These are phyloP conservation scores for Antitrichia curtipendula DNA, from an alignment of 225 moss, liverwort and hornwort species.

Conservation along the genomic window DNA sequence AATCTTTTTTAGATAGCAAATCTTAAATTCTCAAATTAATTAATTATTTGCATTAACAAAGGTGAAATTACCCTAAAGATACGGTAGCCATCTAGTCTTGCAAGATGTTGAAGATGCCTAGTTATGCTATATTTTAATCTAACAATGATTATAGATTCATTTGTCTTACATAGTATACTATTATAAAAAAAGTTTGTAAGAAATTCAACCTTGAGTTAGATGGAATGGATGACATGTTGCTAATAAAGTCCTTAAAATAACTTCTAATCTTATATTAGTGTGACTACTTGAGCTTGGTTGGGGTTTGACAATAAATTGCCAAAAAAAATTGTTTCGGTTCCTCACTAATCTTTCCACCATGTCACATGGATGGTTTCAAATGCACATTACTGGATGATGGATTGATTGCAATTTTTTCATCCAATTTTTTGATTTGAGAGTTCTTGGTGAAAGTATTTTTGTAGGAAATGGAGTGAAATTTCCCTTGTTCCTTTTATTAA, in stretches of 20 bases:
- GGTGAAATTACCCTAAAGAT: too few relatives aligned
- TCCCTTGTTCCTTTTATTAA: background rate
- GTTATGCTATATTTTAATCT: background rate
- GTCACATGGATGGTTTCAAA: background rate
- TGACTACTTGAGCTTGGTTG: background rate
- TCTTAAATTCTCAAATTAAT: too few relatives aligned
- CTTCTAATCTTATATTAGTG: background rate
- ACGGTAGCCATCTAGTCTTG: background rate
- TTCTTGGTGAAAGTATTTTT: background rate
- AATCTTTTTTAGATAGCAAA: too few relatives aligned
- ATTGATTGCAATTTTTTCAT: background rate
- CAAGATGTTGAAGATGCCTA: background rate
- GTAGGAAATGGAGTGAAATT: background rate
- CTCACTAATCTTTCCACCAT: background rate
- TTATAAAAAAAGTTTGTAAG: background rate
- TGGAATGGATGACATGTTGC: background rate
- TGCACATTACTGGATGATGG: background rate
- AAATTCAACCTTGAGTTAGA: rapidly evolving
- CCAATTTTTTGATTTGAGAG: background rate
- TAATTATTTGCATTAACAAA: too few relatives aligned
- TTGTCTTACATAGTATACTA: background rate
- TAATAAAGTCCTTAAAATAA: background rate
- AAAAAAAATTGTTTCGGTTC: background rate
- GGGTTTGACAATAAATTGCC: rapidly evolving
- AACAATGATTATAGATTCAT: rapidly evolving